Percentiles rank a stretch among this genome's conserved stretches.
phyloP scores from a whole-genome alignment of 371 early-diverging fungal species.

The Smittium mucronatum region DNA sequence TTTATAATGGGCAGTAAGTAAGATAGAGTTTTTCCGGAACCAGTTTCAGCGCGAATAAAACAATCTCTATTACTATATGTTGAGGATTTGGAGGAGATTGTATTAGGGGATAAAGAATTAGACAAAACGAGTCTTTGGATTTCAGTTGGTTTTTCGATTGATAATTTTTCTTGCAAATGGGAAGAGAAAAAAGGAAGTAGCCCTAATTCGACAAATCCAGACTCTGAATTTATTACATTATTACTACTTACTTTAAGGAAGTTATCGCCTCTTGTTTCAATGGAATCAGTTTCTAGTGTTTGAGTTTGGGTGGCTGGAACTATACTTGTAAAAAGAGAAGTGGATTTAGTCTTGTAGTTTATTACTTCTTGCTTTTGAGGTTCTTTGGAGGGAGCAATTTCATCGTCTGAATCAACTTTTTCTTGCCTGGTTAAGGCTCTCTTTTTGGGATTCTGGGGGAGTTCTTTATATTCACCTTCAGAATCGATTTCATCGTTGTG shows the following conservation, averaged over 20 bases:
- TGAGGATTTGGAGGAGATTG: constrained; percentile 18
- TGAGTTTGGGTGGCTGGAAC: neutral
- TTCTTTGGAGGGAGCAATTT: neutral
- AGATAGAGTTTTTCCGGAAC: constrained; percentile 96
- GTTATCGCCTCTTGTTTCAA: neutral
- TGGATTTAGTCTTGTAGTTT: neutral
- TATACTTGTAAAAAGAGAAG: neutral
- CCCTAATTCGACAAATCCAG: neutral
- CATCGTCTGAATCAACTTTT: neutral
- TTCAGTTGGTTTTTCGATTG: constrained; percentile 72
- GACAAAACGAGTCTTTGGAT: constrained; percentile 93
- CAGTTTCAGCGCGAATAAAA: constrained; percentile 90
- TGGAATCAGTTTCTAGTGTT: neutral
- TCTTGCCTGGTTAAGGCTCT: neutral
- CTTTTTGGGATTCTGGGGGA: neutral
- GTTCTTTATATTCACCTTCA: neutral
- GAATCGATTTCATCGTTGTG: neutral
- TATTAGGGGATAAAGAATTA: constrained; percentile 50
- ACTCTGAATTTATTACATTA: neutral
- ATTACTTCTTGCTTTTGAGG: neutral
- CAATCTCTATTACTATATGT: constrained; percentile 51
- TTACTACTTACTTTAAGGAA: neutral
- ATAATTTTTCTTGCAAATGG: constrained; percentile 48
- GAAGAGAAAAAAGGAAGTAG: constrained; percentile 47
- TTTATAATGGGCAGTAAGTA: constrained; percentile 92